A percentile compares a stretch with the other conserved stretches of the same genome.
Evolutionary conservation across 2,329 filamentous ascomycete genomes (phyloP).

Genomic region (Dactylellina sp.): DNA sequence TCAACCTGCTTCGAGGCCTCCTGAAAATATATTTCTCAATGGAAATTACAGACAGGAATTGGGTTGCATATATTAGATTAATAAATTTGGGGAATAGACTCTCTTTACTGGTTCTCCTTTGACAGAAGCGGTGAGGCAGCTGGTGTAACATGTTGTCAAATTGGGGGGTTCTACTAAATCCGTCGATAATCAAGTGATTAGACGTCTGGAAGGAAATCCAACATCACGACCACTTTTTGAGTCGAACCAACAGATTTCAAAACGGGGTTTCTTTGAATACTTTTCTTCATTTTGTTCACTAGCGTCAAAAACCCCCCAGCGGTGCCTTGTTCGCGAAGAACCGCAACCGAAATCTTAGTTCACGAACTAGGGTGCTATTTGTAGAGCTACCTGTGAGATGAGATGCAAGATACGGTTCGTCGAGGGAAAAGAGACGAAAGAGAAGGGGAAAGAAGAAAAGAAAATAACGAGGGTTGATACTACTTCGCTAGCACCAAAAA

Average conservation of each 20-base stretch:
- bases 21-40: slow-evolving; percentile 6
- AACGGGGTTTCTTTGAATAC: slow-evolving; percentile 27
- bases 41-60: slow-evolving; percentile 14
- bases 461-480: background rate
- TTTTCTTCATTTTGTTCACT: background rate
- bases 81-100: no score
- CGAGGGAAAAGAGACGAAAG: background rate
- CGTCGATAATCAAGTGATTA: background rate
- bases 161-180: no score
- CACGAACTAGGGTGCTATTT: slow-evolving; percentile 33
- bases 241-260: slow-evolving; percentile 18
- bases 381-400: slow-evolving; percentile 19
- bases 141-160: no score
- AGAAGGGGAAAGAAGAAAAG: slow-evolving; percentile 28
- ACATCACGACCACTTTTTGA: no score
- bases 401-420: background rate
- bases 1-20: slow-evolving; percentile 10
- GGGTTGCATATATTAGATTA: slow-evolving; percentile 7
- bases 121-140: no score
- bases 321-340: slow-evolving; percentile 8
- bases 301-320: slow-evolving; percentile 3
- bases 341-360: slow-evolving; percentile 10
- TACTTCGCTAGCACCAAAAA: slow-evolving; percentile 15
- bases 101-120: no score
- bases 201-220: no score